Conservation (phyloP, 345 rosid species). For the Lenwebbia sp. region DNA sequence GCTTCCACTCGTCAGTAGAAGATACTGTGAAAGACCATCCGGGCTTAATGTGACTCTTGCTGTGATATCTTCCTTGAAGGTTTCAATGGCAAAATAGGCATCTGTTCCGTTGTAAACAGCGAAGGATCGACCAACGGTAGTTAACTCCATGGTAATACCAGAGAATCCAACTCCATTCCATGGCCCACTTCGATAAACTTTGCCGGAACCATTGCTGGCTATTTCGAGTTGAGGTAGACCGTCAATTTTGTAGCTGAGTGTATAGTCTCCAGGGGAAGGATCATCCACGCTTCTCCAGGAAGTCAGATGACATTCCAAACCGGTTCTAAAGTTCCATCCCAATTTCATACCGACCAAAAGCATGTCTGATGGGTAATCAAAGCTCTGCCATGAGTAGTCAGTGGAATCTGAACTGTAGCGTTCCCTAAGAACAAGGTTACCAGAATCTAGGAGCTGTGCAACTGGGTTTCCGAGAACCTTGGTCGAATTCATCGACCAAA, state of each 20-base stretch:
- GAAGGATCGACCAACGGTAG: background rate
- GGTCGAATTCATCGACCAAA: conserved; percentile 13
- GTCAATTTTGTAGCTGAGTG: background rate
- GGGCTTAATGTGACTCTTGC: background rate
- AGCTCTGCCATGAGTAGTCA: conserved; percentile 22
- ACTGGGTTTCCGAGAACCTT: background rate
- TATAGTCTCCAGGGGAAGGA: conserved; percentile 13
- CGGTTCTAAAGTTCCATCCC: conserved; percentile 1
- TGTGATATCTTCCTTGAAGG: background rate
- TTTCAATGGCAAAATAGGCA: conserved; percentile 4
- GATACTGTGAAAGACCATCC: background rate
- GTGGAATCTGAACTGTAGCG: background rate
- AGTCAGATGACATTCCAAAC: background rate
- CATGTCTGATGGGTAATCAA: conserved; percentile 19
- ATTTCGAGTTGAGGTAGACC: conserved; percentile 5
- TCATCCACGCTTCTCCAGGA: conserved; percentile 8
- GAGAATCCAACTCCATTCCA: conserved; percentile 25
- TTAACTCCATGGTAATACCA: conserved; percentile 1
- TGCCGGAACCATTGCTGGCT: background rate
- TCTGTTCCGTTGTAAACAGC: background rate
- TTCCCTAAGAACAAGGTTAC: conserved; percentile 17
- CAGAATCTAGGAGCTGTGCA: conserved; percentile 17
- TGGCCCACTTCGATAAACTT: background rate
- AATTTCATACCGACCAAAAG: conserved; percentile 16
- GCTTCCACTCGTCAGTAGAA: background rate